phyloP scores from a whole-genome alignment of 2,329 filamentous ascomycete species.

The Sarocladium kiliense region DNA sequence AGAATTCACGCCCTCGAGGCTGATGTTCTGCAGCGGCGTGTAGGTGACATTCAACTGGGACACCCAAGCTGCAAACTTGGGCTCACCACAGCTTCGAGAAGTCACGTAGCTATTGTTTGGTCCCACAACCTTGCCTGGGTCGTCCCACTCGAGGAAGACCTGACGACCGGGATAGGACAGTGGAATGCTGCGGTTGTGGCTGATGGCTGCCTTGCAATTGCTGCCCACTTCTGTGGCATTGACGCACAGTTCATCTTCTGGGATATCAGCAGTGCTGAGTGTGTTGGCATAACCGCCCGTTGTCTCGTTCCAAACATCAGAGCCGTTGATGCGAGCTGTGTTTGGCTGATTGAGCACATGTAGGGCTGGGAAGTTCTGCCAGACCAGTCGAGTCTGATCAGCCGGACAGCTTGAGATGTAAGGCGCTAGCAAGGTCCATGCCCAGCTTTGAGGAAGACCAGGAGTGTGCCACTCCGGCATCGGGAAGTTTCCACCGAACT shows the following conservation, averaged over 20 bases:
- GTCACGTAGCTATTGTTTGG: slow-evolving; percentile 83
- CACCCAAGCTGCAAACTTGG: slow-evolving; percentile 70
- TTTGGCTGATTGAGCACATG: slow-evolving; percentile 73
- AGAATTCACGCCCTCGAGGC: slow-evolving; percentile 32
- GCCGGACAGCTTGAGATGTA: slow-evolving; percentile 74
- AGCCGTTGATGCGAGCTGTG: slow-evolving; percentile 59
- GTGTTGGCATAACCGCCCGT: slow-evolving; percentile 54
- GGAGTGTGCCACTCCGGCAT: slow-evolving; percentile 80
- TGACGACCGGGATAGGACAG: slow-evolving; percentile 70
- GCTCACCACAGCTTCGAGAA: slow-evolving; percentile 47
- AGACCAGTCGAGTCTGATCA: slow-evolving; percentile 68
- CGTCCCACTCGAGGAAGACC: slow-evolving; percentile 69
- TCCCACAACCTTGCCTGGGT: slow-evolving; percentile 61
- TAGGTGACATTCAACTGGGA: slow-evolving; percentile 73
- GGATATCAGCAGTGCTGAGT: slow-evolving; percentile 41
- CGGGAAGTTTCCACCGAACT: slow-evolving; percentile 73
- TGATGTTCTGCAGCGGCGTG: slow-evolving; percentile 50
- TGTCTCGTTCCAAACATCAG: slow-evolving; percentile 59
- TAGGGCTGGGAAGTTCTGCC: slow-evolving; percentile 79
- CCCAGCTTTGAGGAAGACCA: slow-evolving; percentile 78
- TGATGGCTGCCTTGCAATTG: slow-evolving; percentile 59
- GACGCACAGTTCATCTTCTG: slow-evolving; percentile 46
- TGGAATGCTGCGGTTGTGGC: slow-evolving; percentile 63
- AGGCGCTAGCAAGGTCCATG: slow-evolving; percentile 75
- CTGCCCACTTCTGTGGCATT: slow-evolving; percentile 48